phyloP scores from a whole-genome alignment of 305 asterid genomes.

The Solanum hybrid region DNA sequence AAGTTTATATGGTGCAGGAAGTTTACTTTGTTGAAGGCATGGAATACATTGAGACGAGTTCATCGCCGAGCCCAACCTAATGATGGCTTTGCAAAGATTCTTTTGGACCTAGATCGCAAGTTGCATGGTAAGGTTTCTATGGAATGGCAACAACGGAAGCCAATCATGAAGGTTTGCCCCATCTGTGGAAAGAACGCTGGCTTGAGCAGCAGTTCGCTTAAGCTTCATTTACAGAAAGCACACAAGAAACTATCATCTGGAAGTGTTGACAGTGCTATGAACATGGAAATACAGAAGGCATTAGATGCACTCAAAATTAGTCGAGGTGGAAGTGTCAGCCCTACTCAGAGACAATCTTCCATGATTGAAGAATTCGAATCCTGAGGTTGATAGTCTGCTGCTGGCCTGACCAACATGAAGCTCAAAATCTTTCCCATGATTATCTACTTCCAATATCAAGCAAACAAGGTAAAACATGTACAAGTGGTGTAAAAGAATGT shows the following conservation, averaged over 20 bases:
- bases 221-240: constrained; percentile 87
- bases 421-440: background rate
- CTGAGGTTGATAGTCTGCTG: background rate
- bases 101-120: constrained; percentile 59
- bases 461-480: background rate
- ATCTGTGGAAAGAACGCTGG: constrained; percentile 96
- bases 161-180: constrained; percentile 85
- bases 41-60: constrained; percentile 71
- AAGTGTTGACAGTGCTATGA: constrained; percentile 97
- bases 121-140: constrained; percentile 77
- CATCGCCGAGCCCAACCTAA: constrained; percentile 97
- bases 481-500: background rate
- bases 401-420: background rate
- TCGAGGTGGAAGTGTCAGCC: constrained; percentile 88
- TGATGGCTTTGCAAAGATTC: constrained; percentile 83
- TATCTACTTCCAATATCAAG: background rate
- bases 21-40: constrained; percentile 59
- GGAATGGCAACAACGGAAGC: constrained; percentile 96
- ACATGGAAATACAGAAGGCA: constrained; percentile 86
- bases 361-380: constrained; percentile 5
- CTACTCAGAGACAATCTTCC: constrained; percentile 57
- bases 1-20: constrained; percentile 39
- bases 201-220: constrained; percentile 90
- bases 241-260: constrained; percentile 90
- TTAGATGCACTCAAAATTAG: constrained; percentile 77